Evolutionary conservation across 2,329 filamentous ascomycete genomes (phyloP), one percentile per base, ranked within the genome.

Genomic region (Fusarium torreyae): DNA sequence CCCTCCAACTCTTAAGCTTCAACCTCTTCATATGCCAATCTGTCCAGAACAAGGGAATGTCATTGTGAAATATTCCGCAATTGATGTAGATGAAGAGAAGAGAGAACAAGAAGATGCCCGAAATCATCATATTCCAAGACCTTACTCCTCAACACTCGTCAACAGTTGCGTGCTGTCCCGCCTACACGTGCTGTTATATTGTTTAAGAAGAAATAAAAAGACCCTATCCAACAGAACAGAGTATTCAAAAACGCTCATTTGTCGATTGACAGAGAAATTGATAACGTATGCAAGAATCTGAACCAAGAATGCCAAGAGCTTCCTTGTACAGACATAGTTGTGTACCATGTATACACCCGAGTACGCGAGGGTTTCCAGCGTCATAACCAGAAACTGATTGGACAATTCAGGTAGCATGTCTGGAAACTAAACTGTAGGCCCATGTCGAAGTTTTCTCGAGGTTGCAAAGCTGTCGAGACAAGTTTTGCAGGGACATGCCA

Each of bases 141-240:
- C 17, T 43, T 39, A 28, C 38, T 36, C 34, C 31, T 34, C 43
- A 59, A 60, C 42, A 48, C 22, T 15, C 44, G 36, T 52, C 61
- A 24, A 40, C 54, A 55, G 46, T 57, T 62, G 67, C 71, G 71
- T 72, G 28, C 71, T 74, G 72, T 74, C 70, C 50, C 72, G 62
- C 70, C 71, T 65, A 59, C 59, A 52, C 52, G 28, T 63, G 52
- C 46, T 59, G 63, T 46, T 48, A 52, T 55, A 42, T 48, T 43
- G 24, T 49, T 24, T 5, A 24, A 24, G 22, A 24, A 24, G 5
- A 24, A 24, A 24, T 24, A 70, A 53, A 24, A 34, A 34, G 38
- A 55, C 51, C 57, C 50, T 57, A 43, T 39, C 31, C 44, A 53
- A 54, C 33, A 65, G 11, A 33, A 45, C 48, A 58, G 28, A 56